Percentiles rank a stretch among this genome's conserved stretches.
Evolutionary conservation across 495 filamentous ascomycete species (phyloP).

Genomic region (Podospora pseudopauciseta): DNA sequence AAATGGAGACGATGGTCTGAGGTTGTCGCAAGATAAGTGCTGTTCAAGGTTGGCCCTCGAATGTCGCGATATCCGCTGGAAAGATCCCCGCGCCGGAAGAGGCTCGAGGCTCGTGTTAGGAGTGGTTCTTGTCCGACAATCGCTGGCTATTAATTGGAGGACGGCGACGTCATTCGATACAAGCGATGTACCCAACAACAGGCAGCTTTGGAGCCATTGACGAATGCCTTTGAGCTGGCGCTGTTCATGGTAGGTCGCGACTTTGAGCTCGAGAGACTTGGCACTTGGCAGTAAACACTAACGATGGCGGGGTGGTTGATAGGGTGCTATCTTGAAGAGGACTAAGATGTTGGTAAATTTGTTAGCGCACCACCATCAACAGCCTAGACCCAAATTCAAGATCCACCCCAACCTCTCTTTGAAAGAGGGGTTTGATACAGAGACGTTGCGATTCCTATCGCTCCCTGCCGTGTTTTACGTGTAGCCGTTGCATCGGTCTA

Average conservation of each 20-base stretch:
- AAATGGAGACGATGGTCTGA: conserved; percentile 4
- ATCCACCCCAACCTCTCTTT: not conserved
- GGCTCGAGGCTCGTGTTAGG: not conserved
- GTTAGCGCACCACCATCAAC: not conserved
- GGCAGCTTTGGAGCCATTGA: conserved; percentile 1
- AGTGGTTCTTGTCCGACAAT: conserved; percentile 3
- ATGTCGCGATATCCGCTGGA: not conserved
- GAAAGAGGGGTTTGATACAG: conserved; percentile 6
- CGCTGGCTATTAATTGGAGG: conserved; percentile 6
- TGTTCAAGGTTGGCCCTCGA: not conserved
- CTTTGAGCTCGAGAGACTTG: conserved; percentile 7
- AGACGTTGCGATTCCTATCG: not conserved
- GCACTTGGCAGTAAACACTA: conserved; percentile 9
- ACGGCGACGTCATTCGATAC: conserved; percentile 22
- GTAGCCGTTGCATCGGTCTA: not conserved
- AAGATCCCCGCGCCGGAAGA: not conserved
- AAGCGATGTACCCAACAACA: conserved; percentile 2
- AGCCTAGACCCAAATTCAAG: not conserved
- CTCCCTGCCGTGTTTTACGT: not conserved
- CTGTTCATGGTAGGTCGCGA: not conserved
- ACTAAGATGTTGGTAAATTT: not conserved
- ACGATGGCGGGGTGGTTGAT: not conserved
- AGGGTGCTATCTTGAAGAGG: not conserved
- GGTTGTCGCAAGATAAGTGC: not conserved
- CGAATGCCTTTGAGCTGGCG: not conserved